phyloP scores from a whole-genome alignment of 75 land plant genomes.

The Adiantum capillusveneris region DNA sequence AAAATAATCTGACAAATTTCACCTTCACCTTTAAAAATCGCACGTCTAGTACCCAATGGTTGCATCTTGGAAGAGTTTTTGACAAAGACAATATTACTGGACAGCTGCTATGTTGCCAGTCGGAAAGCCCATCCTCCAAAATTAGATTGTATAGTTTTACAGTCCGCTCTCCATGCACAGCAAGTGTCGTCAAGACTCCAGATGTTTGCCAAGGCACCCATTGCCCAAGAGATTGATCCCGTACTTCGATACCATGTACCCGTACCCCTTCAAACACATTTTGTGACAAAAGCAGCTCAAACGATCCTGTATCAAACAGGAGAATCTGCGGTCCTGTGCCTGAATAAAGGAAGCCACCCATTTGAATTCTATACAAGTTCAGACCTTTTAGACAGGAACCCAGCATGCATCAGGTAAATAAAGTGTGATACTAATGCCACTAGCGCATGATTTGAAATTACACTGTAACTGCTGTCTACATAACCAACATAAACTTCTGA shows the following conservation, averaged over 20 bases:
- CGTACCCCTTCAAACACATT: conserved; percentile 82
- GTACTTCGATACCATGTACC: conserved; percentile 64
- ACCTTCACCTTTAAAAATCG: conserved; percentile 59
- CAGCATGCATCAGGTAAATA: too few species aligned
- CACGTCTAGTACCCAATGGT: conserved; percentile 88
- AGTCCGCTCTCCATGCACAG: conserved; percentile 74
- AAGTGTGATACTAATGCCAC: too few species aligned
- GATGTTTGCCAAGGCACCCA: background rate
- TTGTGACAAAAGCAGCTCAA: conserved; percentile 29
- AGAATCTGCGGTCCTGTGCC: conserved; percentile 81
- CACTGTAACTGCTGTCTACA: too few species aligned
- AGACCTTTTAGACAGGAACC: too few species aligned
- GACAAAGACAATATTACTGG: conserved; percentile 18
- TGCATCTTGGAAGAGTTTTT: conserved; percentile 49
- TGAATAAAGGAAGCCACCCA: conserved; percentile 25
- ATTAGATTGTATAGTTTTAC: conserved; percentile 58
- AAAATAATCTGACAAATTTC: background rate
- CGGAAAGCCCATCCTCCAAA: background rate
- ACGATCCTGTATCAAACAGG: conserved; percentile 51
- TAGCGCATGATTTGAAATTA: too few species aligned
- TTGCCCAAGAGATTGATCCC: background rate
- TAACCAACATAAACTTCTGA: too few species aligned
- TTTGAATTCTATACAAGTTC: too few species aligned
- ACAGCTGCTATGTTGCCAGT: background rate
- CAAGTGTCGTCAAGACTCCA: conserved; percentile 20